Percentiles rank a stretch among this genome's conserved stretches.
These are phyloP conservation scores for Capsella rubella DNA, from an alignment of 441 rosid genomes.

Conservation along the genomic window DNA sequence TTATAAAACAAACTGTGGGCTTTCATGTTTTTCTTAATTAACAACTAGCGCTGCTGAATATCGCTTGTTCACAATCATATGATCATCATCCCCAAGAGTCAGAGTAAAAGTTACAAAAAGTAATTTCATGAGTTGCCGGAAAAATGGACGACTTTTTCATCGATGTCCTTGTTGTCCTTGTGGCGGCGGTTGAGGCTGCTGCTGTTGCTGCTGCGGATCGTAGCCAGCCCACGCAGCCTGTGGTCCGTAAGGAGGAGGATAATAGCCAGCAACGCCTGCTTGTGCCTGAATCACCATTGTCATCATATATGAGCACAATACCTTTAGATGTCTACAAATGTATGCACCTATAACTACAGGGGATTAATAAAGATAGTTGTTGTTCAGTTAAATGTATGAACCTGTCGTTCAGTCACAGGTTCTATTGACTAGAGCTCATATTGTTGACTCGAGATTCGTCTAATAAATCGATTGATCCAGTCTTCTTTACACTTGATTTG, in stretches of 20 bases:
- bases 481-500: conserved; percentile 18
- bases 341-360: conserved; percentile 27
- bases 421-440: conserved; percentile 17
- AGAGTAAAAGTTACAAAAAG: conserved; percentile 27
- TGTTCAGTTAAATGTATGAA: conserved; percentile 7
- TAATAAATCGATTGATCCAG: conserved; percentile 3
- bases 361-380: not conserved
- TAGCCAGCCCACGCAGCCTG: conserved; percentile 71
- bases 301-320: conserved; percentile 15
- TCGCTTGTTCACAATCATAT: not conserved
- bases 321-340: conserved; percentile 1
- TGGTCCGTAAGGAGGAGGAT: conserved; percentile 80
- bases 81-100: not conserved
- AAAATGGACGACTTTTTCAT: conserved; percentile 45
- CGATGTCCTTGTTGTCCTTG: conserved; percentile 59
- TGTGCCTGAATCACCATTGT: conserved; percentile 54
- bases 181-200: conserved; percentile 29
- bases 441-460: conserved; percentile 6
- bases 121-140: not conserved
- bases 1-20: not conserved
- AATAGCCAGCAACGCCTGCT: conserved; percentile 65
- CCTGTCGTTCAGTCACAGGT: not conserved
- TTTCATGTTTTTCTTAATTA: not conserved
- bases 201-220: conserved; percentile 71
- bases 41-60: not conserved